These are phyloP conservation scores for Zasmidium cellare DNA, from an alignment of 2,329 filamentous ascomycete genomes.

Conservation along the genomic window DNA sequence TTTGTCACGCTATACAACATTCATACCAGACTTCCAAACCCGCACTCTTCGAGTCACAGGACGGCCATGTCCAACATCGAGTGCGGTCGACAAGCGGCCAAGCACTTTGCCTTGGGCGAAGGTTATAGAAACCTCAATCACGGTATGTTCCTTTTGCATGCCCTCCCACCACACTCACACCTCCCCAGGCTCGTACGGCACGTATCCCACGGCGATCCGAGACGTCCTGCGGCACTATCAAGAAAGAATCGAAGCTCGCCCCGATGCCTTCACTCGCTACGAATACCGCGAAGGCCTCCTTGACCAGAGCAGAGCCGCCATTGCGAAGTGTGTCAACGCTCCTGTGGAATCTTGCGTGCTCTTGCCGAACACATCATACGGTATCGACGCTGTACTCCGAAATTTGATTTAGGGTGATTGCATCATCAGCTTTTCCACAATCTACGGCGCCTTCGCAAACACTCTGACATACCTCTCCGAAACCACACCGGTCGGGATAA, in stretches of 20 bases:
- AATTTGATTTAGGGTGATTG: constrained; percentile 74
- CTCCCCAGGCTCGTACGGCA: constrained; percentile 69
- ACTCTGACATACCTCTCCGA: constrained; percentile 71
- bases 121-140: constrained; percentile 74
- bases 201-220: constrained; percentile 67
- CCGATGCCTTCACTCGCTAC: constrained; percentile 76
- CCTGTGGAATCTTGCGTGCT: constrained; percentile 69
- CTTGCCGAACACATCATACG: constrained; percentile 77
- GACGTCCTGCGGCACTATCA: constrained; percentile 64
- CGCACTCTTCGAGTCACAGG: too few relatives aligned
- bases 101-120: constrained; percentile 67
- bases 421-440: constrained; percentile 74
- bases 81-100: constrained; percentile 47
- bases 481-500: constrained; percentile 51
- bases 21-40: too few relatives aligned
- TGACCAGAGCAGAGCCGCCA: constrained; percentile 62
- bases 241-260: constrained; percentile 63
- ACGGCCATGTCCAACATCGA: constrained; percentile 22
- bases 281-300: constrained; percentile 61
- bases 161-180: not conserved
- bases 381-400: constrained; percentile 73
- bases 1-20: too few relatives aligned
- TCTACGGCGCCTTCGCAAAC: constrained; percentile 76
- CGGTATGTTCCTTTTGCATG: constrained; percentile 42
- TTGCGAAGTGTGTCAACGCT: constrained; percentile 67